Evolutionary conservation across 148 eudicot genomes (phyloP).

Genomic region (Euryodendron excelsum): DNA sequence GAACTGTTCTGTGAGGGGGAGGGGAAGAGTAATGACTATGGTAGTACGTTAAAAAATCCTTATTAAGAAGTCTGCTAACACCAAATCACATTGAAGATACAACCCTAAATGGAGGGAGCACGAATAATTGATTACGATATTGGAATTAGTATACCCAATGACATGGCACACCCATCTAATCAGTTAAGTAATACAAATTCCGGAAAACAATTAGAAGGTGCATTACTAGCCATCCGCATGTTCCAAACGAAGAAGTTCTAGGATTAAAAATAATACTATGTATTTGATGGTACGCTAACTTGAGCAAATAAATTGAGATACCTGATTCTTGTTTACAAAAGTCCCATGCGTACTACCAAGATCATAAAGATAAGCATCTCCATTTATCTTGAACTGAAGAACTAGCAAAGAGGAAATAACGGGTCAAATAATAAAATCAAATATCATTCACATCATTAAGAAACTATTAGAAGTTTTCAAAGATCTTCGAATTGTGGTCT

Average conservation of each 20-base stretch:
- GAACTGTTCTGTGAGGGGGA: too few species aligned
- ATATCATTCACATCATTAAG: not conserved
- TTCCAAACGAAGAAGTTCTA: not conserved
- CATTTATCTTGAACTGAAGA: conserved; percentile 75
- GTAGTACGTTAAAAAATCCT: too few species aligned
- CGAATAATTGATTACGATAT: not conserved
- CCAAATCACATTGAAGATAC: not conserved
- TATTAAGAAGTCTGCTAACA: too few species aligned
- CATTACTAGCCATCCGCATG: not conserved
- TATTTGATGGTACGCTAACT: not conserved
- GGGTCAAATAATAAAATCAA: conserved; percentile 6
- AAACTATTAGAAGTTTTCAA: not conserved
- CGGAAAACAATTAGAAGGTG: not conserved
- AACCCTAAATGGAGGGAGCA: not conserved
- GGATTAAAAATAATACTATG: not conserved
- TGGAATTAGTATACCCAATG: not conserved
- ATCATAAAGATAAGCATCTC: conserved; percentile 69
- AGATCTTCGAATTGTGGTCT: not conserved
- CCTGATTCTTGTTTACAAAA: conserved; percentile 88
- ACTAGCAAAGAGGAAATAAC: conserved; percentile 38
- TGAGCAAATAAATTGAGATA: conserved; percentile 19
- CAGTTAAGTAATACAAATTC: not conserved
- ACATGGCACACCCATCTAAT: not conserved
- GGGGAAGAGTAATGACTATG: too few species aligned
- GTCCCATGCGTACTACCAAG: conserved; percentile 95